Percentiles rank a stretch among this genome's conserved stretches.
Conservation (phyloP, 176 grass and related monocot species). For the Triticum timopheevii region DNA sequence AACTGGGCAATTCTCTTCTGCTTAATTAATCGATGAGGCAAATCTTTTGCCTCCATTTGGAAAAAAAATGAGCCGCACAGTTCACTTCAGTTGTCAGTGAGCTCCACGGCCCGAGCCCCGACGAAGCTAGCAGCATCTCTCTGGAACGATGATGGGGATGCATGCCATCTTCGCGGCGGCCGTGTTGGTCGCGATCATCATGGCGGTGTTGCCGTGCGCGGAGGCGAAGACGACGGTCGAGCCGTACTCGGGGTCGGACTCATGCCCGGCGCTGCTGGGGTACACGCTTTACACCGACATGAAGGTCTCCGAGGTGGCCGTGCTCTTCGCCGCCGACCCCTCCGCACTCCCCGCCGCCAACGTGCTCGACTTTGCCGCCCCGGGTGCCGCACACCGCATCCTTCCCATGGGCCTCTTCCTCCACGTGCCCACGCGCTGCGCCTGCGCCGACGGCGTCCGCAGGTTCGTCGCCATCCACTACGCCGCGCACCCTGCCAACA, state of each 20-base stretch:
- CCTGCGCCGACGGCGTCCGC: conserved; percentile 78
- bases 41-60: no score
- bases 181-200: neutral
- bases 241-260: conserved; percentile 72
- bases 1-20: no score
- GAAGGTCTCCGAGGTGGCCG: conserved; percentile 90
- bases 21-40: no score
- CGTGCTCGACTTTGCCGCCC: conserved; percentile 56
- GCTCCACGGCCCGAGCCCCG: neutral
- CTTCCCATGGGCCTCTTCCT: conserved; percentile 82
- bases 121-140: neutral
- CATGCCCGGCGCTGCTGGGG: conserved; percentile 67
- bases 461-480: conserved; percentile 67
- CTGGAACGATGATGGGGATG: conserved; percentile 1
- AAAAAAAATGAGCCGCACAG: neutral
- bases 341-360: conserved; percentile 62
- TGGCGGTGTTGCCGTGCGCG: neutral
- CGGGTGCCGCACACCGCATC: conserved; percentile 65
- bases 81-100: neutral
- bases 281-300: conserved; percentile 95
- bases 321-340: conserved; percentile 58
- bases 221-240: conserved; percentile 82
- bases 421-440: conserved; percentile 60
- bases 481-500: conserved; percentile 61
- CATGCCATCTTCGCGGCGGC: neutral